Evolutionary conservation across 2,329 filamentous ascomycete genomes (phyloP).

Genomic region (Sporothrix pseudoabietina): DNA sequence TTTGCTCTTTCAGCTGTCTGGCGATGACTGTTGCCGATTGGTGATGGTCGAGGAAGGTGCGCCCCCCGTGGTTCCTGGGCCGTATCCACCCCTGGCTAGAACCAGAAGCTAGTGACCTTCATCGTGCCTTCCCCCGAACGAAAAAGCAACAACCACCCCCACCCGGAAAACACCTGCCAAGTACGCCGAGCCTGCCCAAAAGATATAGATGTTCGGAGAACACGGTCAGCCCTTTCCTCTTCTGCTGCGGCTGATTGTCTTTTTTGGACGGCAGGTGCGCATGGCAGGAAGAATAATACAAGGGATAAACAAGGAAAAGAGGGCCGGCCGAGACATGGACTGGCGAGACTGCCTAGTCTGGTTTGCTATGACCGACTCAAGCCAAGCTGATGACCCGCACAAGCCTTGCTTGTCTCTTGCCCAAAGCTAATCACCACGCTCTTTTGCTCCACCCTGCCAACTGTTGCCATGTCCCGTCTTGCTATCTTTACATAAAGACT

Average conservation of each 20-base stretch:
- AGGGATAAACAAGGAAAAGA: slow-evolving; percentile 20
- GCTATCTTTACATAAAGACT: not conserved
- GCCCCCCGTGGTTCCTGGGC: not conserved
- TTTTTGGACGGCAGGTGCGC: not conserved
- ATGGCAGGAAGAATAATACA: not conserved
- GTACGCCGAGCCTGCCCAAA: not conserved
- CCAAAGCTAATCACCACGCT: not conserved
- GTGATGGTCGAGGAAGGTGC: slow-evolving; percentile 1
- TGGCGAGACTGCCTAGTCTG: not conserved
- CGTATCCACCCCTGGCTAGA: not conserved
- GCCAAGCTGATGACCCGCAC: slow-evolving; percentile 11
- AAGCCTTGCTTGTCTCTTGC: slow-evolving; percentile 2
- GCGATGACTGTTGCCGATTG: not conserved
- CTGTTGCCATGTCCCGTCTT: not conserved
- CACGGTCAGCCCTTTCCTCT: not conserved
- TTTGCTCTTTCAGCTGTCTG: not conserved
- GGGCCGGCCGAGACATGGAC: not conserved
- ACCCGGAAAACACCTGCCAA: slow-evolving; percentile 12
- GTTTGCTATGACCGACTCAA: slow-evolving; percentile 2
- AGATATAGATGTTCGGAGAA: slow-evolving; percentile 7
- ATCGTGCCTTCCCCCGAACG: not conserved
- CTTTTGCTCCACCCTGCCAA: slow-evolving; percentile 7
- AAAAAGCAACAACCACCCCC: not conserved
- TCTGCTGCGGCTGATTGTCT: not conserved
- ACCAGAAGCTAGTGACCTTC: not conserved